Conservation (phyloP, 345 rosid genomes). For the Luvunga scandens region DNA sequence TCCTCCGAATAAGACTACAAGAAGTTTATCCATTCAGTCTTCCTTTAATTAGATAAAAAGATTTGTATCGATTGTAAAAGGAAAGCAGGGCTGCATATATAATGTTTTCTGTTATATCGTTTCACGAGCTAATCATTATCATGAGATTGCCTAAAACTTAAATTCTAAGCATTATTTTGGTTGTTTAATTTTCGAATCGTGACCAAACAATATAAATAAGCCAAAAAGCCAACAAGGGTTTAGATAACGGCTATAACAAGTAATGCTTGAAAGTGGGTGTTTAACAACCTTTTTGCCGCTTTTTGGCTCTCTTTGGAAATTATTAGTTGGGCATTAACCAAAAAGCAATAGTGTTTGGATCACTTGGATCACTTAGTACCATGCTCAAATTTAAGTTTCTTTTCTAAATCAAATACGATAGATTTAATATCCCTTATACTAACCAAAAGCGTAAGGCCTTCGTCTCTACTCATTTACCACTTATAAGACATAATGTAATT, state of each 20-base stretch:
- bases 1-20: not conserved
- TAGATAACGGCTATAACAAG: constrained; percentile 44
- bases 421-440: no score
- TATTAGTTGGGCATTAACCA: constrained; percentile 3
- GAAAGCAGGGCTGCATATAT: not conserved
- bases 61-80: not conserved
- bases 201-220: constrained; percentile 29
- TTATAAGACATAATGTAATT: no score
- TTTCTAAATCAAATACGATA: no score
- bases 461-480: no score
- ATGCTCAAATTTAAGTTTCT: no score
- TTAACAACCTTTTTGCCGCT: constrained; percentile 25
- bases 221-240: not conserved
- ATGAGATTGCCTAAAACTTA: not conserved
- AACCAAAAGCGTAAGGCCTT: no score
- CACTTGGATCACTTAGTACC: no score
- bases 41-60: not conserved
- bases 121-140: not conserved
- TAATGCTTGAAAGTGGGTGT: constrained; percentile 27
- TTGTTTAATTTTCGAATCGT: constrained; percentile 24
- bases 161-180: constrained; percentile 13
- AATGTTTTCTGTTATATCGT: not conserved
- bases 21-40: not conserved
- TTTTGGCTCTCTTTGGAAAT: not conserved
- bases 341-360: not conserved